Percentiles rank a stretch among this genome's conserved stretches.
phyloP scores from a whole-genome alignment of 768 basidiomycete genomes.

The Hirschioporus abietinus region DNA sequence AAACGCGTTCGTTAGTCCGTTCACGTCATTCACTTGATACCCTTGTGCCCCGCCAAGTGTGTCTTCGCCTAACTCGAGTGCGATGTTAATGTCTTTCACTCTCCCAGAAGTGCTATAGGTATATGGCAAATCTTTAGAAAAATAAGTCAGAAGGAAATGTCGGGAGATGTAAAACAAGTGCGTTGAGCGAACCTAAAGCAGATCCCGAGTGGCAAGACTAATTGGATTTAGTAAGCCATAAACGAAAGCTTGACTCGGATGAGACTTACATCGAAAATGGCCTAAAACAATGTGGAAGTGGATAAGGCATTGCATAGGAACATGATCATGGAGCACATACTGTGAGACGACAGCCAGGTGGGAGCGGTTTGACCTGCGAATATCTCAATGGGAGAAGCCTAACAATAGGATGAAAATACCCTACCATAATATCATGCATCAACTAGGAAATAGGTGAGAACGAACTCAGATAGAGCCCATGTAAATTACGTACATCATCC shows the following conservation, averaged over 20 bases:
- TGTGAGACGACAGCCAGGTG: constrained; percentile 63
- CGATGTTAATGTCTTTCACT: neutral
- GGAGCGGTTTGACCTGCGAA: constrained; percentile 43
- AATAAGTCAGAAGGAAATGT: no score
- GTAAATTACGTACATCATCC: constrained; percentile 52
- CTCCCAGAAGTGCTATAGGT: constrained; percentile 10
- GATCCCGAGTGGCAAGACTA: constrained; percentile 48
- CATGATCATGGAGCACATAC: constrained; percentile 19
- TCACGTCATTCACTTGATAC: neutral
- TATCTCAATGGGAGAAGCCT: constrained; percentile 5
- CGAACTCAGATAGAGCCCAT: neutral
- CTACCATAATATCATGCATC: constrained; percentile 38
- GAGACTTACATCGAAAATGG: constrained; percentile 45
- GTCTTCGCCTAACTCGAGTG: neutral
- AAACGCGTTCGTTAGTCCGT: neutral
- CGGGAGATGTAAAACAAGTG: neutral
- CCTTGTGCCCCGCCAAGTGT: neutral
- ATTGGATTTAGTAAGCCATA: constrained; percentile 1
- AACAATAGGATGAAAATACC: constrained; percentile 1
- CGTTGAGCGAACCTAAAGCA: constrained; percentile 32
- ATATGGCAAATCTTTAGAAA: constrained; percentile 22
- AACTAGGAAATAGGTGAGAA: constrained; percentile 21
- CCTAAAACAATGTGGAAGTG: constrained; percentile 13
- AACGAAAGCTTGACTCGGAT: neutral
- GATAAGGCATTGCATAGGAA: neutral